Evolutionary conservation across 176 grass and related monocot genomes (phyloP).

Genomic region (bread wheat (Triticum aestivum)): IWGSC_CS_RefSeq_v2.1 NC_057808.1:544038817-544039316

Average conservation of each 20-base stretch:
- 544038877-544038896: no score
- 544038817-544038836: not conserved
- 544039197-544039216: no score
- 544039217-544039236: not conserved
- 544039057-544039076: not conserved
- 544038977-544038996: not conserved
- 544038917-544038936: no score
- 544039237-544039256: not conserved
- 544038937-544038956: not conserved
- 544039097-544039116: no score
- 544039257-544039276: not conserved
- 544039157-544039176: no score
- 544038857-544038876: no score
- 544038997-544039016: not conserved
- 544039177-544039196: not conserved
- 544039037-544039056: not conserved
- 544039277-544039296: not conserved
- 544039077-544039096: no score
- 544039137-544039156: not conserved
- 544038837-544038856: not conserved
- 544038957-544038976: not conserved
- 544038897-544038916: no score
- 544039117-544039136: no score
- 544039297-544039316: not conserved
- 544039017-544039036: not conserved